phyloP scores from a whole-genome alignment of 805 yeast species.

The Starmerella sp. region DNA sequence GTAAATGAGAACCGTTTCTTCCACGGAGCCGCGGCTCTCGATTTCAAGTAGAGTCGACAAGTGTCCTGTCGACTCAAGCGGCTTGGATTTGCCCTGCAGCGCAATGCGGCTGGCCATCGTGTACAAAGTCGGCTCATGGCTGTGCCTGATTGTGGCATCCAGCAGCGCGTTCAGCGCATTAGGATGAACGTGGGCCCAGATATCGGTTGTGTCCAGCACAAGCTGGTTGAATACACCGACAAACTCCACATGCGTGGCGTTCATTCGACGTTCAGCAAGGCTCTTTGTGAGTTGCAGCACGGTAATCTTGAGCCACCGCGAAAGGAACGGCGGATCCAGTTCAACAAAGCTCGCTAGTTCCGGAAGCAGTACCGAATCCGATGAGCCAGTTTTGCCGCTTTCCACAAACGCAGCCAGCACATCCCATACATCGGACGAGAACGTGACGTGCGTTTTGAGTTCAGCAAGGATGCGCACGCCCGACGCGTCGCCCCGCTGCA shows the following conservation, averaged over 20 bases:
- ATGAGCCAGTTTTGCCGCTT: neutral
- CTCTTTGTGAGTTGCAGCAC: slow-evolving; percentile 19
- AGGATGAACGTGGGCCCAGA: slow-evolving; percentile 15
- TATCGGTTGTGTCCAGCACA: neutral
- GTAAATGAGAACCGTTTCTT: slow-evolving; percentile 1
- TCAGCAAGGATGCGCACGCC: slow-evolving; percentile 3
- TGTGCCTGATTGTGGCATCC: slow-evolving; percentile 34
- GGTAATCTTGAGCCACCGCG: slow-evolving; percentile 17
- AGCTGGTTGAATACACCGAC: neutral
- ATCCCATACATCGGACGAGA: neutral
- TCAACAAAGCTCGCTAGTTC: neutral
- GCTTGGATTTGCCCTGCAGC: neutral
- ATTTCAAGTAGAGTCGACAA: slow-evolving; percentile 6
- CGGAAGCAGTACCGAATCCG: slow-evolving; percentile 1
- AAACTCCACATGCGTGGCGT: neutral
- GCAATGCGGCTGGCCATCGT: slow-evolving; percentile 32
- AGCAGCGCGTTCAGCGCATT: slow-evolving; percentile 27
- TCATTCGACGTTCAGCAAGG: slow-evolving; percentile 11
- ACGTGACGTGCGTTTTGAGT: neutral
- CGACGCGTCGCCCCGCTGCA: neutral
- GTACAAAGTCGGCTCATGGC: slow-evolving; percentile 31
- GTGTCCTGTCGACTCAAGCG: slow-evolving; percentile 2
- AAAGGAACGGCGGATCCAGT: slow-evolving; percentile 1
- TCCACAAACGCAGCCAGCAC: slow-evolving; percentile 6
- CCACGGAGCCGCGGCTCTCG: neutral